Percentiles rank a stretch among this genome's conserved stretches.
Evolutionary conservation across 352 stramenopile genomes (phyloP).

Genomic region (Globisporangium echinulatum): DNA sequence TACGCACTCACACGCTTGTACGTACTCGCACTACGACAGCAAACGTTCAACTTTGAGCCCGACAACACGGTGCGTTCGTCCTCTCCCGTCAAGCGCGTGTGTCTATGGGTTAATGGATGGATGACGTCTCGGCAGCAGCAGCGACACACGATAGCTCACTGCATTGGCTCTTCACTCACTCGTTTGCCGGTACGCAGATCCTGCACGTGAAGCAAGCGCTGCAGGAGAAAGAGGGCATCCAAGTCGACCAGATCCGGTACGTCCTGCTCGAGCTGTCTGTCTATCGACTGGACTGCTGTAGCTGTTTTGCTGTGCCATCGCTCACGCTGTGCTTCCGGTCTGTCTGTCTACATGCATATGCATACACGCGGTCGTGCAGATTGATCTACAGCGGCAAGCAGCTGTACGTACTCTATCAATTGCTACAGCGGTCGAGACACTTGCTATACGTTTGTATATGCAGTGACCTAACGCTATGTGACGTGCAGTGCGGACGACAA

Average conservation of each 20-base stretch:
- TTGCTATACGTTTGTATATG: conserved; percentile 6
- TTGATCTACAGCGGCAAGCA: conserved; percentile 99
- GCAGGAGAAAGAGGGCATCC: conserved; percentile 98
- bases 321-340: background rate
- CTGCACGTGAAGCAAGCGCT: conserved; percentile 96
- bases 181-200: conserved; percentile 50
- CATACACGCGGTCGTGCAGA: conserved; percentile 18
- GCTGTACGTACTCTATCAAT: conserved; percentile 32
- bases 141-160: background rate
- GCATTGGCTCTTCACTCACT: background rate
- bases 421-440: too few relatives aligned
- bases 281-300: background rate
- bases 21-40: conserved; percentile 16
- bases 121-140: background rate
- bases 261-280: background rate
- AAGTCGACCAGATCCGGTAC: conserved; percentile 78
- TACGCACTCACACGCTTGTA: background rate
- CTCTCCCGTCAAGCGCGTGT: background rate
- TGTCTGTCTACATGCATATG: background rate
- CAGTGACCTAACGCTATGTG: too few relatives aligned
- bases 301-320: background rate
- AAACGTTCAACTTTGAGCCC: conserved; percentile 87
- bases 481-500: conserved; percentile 89
- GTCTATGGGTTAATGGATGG: conserved; percentile 3
- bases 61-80: conserved; percentile 61